Evolutionary conservation across 139 green algal genomes (phyloP), one percentile per base, ranked within the genome.

Genomic region (Picochlorum sp.): DNA sequence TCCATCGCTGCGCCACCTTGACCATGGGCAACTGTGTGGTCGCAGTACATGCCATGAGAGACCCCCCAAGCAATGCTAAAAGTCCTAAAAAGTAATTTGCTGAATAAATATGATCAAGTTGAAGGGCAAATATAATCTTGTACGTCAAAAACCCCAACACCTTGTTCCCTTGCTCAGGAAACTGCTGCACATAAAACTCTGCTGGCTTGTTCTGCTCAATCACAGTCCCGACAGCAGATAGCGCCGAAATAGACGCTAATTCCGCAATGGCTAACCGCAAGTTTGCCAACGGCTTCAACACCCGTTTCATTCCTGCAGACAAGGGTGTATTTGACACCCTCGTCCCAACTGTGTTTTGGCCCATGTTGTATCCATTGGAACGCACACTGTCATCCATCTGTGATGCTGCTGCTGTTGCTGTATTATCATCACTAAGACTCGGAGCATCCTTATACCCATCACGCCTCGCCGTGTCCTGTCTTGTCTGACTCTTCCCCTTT

Each of bases 101-200:
- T 0, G 73, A 84, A 79, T 96, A 96, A 60, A 96, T 92, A 72
- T 96, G 88, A 79, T 97, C 84, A 66, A 82, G 76, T 61, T 93
- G 79, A 24, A 94, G 71, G 2, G 49, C 49, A 24, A 82, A 60
- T 41, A 97, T 76, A 18, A 89, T 26, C 6, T 83, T 52, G 37
- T 78, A 87, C n/a, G 76, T 80, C 16, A 96, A 71, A 67, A 95
- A 94, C 10, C 83, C 85, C 7, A 95, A 69, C 21, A 95, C 84
- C 67, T 87, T 88, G 3, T 68, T 28, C 1, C 66, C 63, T 7
- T 63, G 68, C 16, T 71, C 66, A 2, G 79, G 79, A 61, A 79
- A 85, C 52, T 84, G 84, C 7, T 65, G 50, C 10, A 83, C 54
- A 69, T 96, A 96, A 69, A 77, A 96, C 0, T 83, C 66, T 4